Base-by-base conservation (phyloP, 2,329 filamentous ascomycete genomes). In the Tolypocladium amazonense region DNA sequence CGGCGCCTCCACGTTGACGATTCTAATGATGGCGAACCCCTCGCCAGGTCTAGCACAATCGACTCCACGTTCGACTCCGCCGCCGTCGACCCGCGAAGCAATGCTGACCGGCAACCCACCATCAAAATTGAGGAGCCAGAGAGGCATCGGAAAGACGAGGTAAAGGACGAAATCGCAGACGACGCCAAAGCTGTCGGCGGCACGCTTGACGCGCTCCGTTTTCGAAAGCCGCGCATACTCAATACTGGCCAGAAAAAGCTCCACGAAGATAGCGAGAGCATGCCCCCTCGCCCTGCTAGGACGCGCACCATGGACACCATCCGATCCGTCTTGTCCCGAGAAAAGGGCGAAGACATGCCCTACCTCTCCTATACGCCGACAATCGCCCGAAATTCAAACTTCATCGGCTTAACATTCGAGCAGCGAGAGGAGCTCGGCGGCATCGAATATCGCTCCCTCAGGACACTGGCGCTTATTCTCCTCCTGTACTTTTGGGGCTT, bases 361-460 rank as follows among this genome's bases (percentile, higher is more conserved):
- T 99, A 99, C 72, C 82, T 99, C 57, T 97, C 91, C 72, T 97
- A 91, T 83, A 88, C 92, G 61, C 91, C 94, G 2, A 99, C 94
- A 0, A 83, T 97, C 58, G 93, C 89, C 30, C 86, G 94, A 63
- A 99, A 99, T 72, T 97, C 93, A 14, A 88, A 90, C 43, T 99
- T 97, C 69, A 82, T 94, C 15, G 90, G 92, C 65, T 74, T 99
- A 64, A 90, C 88, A 0, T 88, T 96, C 65, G 91, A 94, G 64
- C 92, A 99, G 73, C 85, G 94, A 65, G 92, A 99, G 70, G 94
- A 99, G 73, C 77, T 99, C 2, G 94, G 94, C 14, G 94, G 94
- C 25, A 96, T 99, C 63, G 94, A 99, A 72, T 99, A 99, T 69
- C 88, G 94, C 7, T 90, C 93, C 0, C 73, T 99, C 62, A 95